These are phyloP conservation scores for Jatropha multifida DNA, from an alignment of 441 rosid species.

Conservation along the genomic window DNA sequence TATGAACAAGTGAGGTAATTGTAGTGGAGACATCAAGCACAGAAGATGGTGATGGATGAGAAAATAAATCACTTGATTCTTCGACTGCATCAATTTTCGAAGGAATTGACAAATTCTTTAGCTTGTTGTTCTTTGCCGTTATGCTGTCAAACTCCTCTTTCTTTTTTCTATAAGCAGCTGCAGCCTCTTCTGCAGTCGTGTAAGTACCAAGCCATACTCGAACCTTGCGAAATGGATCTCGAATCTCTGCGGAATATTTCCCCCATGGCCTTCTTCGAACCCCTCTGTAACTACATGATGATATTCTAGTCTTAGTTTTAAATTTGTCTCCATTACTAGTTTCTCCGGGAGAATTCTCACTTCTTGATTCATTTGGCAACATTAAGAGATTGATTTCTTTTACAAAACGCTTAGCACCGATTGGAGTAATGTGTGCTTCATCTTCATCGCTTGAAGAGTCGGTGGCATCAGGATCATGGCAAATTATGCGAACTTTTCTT, in stretches of 20 bases:
- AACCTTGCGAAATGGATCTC: slow-evolving; percentile 36
- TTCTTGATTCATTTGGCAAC: not conserved
- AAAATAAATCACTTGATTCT: slow-evolving; percentile 21
- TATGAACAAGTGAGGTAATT: slow-evolving; percentile 11
- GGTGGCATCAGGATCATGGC: slow-evolving; percentile 49
- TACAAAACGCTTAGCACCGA: slow-evolving; percentile 25
- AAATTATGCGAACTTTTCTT: slow-evolving; percentile 43
- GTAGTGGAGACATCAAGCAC: slow-evolving; percentile 41
- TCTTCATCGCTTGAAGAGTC: slow-evolving; percentile 50
- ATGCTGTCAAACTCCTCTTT: slow-evolving; percentile 41
- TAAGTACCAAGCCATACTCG: slow-evolving; percentile 50
- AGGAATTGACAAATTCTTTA: slow-evolving; percentile 4
- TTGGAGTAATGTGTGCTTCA: not conserved
- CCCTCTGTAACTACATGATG: slow-evolving; percentile 36
- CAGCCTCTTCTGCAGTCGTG: slow-evolving; percentile 43
- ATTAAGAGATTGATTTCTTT: slow-evolving; percentile 34
- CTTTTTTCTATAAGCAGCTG: slow-evolving; percentile 43
- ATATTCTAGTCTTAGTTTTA: not conserved
- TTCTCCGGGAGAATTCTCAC: not conserved
- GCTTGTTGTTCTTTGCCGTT: slow-evolving; percentile 13
- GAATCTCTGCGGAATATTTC: slow-evolving; percentile 41
- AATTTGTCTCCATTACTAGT: not conserved
- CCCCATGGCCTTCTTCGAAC: slow-evolving; percentile 48
- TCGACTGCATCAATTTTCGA: not conserved
- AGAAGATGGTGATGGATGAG: slow-evolving; percentile 44